Evolutionary conservation across 441 rosid species (phyloP), one percentile per base, ranked within the genome.

Genomic region (Corymbia calophylla): DNA sequence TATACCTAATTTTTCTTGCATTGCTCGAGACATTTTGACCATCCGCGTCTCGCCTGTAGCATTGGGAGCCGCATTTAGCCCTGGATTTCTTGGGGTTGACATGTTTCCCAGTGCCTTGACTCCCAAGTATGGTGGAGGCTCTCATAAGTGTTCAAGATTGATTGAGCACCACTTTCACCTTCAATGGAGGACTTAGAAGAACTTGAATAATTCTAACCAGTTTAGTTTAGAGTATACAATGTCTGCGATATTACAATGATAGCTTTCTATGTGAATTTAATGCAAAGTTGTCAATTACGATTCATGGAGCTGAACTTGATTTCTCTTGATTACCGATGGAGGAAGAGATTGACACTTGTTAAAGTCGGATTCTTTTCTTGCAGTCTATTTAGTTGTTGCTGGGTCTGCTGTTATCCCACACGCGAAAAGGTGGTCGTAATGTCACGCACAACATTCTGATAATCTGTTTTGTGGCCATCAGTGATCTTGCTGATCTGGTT

Each of bases 211-310:
- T 32, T 32, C 47, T 2, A 18, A 17, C 9, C 14, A 32, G 13
- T 68, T 68, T 32, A 18, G 2, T 68, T 68, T 32, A 18, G 17
- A 68, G 23, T 68, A 68, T 68, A 17, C 21, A 68, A 17, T 68
- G 23, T 68, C 16, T 18, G 80, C 25, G 32, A 17, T 68, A 32
- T 68, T 9, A 68, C 23, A 66, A 31, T 31, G 77, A 16, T 16
- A 0, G 44, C 31, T 68, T 18, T 68, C 47, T 17, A 17, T 4
- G 25, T 18, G 80, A 32, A 68, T 18, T 68, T 68, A 68, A 68
- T 18, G 25, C 1, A 9, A 1, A 68, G 80, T 32, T 0, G 14
- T 0, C 80, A 9, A 31, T 44, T 66, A 31, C 1, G 0, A 66
- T 66, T 66, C 10, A 31, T 32, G 47, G 80, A 68, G 0, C 47